Evolutionary conservation across 1,284 basidiomycete species (phyloP).

Genomic region (Leccinum subrobustum): DNA sequence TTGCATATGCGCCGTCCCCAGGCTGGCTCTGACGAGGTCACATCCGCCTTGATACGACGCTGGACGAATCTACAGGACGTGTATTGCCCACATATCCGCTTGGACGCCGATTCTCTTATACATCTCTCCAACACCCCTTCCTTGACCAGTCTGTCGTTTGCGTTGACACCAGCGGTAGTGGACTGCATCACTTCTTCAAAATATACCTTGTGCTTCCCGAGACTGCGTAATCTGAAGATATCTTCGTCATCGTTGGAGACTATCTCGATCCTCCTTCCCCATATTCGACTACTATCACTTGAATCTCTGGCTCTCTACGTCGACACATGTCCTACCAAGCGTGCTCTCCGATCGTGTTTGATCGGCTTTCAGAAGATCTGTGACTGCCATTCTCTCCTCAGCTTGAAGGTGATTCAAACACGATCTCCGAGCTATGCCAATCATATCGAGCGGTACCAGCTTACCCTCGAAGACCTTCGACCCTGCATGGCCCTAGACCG

Average conservation of each 20-base stretch:
- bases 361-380: conserved; percentile 11
- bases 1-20: conserved; percentile 15
- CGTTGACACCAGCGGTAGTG: not conserved
- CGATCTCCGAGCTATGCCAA: conserved; percentile 4
- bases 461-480: conserved; percentile 17
- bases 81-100: conserved; percentile 13
- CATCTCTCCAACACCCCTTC: conserved; percentile 18
- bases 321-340: conserved; percentile 15
- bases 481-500: conserved; percentile 16
- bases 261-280: conserved; percentile 8
- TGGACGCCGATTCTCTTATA: conserved; percentile 13
- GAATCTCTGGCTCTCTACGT: conserved; percentile 13
- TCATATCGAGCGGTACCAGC: conserved; percentile 6
- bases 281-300: conserved; percentile 12
- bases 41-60: conserved; percentile 13
- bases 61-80: conserved; percentile 21
- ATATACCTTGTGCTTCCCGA: conserved; percentile 11
- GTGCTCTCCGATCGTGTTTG: conserved; percentile 9
- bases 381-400: conserved; percentile 3
- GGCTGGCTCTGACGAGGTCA: conserved; percentile 4
- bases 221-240: conserved; percentile 14
- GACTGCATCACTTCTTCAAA: conserved; percentile 5
- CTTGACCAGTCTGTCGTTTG: conserved; percentile 16
- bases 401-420: conserved; percentile 13
- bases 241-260: conserved; percentile 8